phyloP scores from a whole-genome alignment of 2,329 filamentous ascomycete genomes.

The Fusarium decemcellulare region DNA sequence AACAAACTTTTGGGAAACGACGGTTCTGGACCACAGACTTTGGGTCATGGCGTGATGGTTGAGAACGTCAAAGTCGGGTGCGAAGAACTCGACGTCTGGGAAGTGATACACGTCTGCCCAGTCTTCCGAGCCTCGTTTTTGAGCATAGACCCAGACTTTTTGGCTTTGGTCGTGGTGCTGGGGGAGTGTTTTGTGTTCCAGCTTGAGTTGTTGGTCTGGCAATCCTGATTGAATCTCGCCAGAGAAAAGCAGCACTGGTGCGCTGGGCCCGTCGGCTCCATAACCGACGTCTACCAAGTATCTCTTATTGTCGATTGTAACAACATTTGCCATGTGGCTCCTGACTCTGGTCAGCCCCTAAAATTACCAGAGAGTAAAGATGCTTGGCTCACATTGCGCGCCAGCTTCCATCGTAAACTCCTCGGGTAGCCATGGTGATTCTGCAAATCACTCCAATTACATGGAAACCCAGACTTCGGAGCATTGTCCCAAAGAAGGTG shows the following conservation, averaged over 20 bases:
- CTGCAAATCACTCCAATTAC: not conserved
- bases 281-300: not conserved
- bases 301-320: not conserved
- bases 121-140: not conserved
- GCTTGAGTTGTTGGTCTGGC: not conserved
- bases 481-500: not conserved
- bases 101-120: not conserved
- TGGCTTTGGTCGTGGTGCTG: not conserved
- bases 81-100: not conserved
- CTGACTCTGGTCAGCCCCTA: not conserved
- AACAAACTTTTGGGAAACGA: not conserved
- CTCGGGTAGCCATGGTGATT: slow-evolving; percentile 9
- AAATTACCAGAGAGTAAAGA: not conserved
- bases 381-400: not conserved
- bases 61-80: not conserved
- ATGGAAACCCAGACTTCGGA: not conserved
- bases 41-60: slow-evolving; percentile 1
- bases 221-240: not conserved
- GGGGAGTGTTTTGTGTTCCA: not conserved
- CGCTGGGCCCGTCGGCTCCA: not conserved
- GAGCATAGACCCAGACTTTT: not conserved
- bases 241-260: not conserved
- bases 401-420: slow-evolving; percentile 4
- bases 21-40: not conserved
- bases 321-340: slow-evolving; percentile 2